Evolutionary conservation across 495 filamentous ascomycete species (phyloP).

Genomic region (Lasiosphaeria miniovina): DNA sequence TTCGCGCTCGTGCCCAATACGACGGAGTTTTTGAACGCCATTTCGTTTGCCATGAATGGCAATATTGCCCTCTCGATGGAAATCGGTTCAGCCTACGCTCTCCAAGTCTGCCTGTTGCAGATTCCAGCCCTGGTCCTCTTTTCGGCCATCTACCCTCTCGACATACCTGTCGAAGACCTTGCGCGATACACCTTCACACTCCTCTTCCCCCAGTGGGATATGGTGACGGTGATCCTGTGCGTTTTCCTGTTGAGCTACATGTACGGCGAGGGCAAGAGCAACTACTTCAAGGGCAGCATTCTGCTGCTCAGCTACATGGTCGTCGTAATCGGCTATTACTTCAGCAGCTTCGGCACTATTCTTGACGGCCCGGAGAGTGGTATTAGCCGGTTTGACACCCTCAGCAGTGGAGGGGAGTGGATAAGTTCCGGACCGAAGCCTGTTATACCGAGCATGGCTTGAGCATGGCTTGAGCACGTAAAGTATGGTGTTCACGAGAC

Average conservation of each 20-base stretch:
- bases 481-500: no score
- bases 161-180: constrained; percentile 49
- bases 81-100: constrained; percentile 93
- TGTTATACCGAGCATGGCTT: constrained; percentile 32
- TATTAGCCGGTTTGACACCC: constrained; percentile 66
- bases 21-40: constrained; percentile 97
- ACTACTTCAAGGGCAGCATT: constrained; percentile 91
- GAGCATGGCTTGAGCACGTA: not conserved
- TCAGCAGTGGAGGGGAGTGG: constrained; percentile 51
- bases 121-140: constrained; percentile 92
- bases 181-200: constrained; percentile 81
- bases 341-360: constrained; percentile 68
- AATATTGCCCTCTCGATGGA: constrained; percentile 99
- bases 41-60: constrained; percentile 99
- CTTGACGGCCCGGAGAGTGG: constrained; percentile 56
- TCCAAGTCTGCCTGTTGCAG: constrained; percentile 97
- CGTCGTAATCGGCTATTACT: constrained; percentile 87
- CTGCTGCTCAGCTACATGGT: constrained; percentile 92
- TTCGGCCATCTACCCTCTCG: constrained; percentile 57
- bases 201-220: constrained; percentile 98
- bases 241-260: constrained; percentile 97
- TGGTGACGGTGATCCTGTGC: constrained; percentile 95
- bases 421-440: constrained; percentile 51
- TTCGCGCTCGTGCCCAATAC: constrained; percentile 98
- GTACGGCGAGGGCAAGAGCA: constrained; percentile 96